phyloP scores from a whole-genome alignment of 2,329 filamentous ascomycete genomes.

The Alternaria sp. region DNA sequence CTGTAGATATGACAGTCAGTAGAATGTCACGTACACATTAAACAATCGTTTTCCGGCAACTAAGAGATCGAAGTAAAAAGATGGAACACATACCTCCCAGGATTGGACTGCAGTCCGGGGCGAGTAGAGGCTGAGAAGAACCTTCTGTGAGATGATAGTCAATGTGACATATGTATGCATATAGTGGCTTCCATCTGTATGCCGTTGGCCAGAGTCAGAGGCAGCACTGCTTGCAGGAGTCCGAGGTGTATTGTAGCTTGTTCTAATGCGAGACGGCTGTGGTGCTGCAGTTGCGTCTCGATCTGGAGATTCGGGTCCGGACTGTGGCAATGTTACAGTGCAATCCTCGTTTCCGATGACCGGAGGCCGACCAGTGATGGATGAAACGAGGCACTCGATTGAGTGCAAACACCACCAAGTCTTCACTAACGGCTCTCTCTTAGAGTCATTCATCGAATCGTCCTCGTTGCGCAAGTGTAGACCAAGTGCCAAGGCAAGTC shows the following conservation, averaged over 20 bases:
- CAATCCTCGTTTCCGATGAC: conserved; percentile 42
- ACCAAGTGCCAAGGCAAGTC: conserved; percentile 46
- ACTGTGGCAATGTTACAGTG: conserved; percentile 35
- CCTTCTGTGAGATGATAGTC: conserved; percentile 41
- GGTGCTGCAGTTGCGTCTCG: not conserved
- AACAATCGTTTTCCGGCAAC: not conserved
- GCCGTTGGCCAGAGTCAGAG: not conserved
- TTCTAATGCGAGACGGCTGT: too few species aligned
- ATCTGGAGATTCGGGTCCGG: not conserved
- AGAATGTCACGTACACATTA: not conserved
- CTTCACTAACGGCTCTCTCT: conserved; percentile 44
- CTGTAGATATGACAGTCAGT: conserved; percentile 10
- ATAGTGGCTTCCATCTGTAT: conserved; percentile 6
- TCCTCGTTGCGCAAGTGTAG: conserved; percentile 49
- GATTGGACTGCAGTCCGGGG: conserved; percentile 38
- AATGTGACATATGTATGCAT: conserved; percentile 28
- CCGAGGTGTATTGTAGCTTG: not conserved
- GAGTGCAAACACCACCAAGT: conserved; percentile 51
- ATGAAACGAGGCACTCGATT: conserved; percentile 46
- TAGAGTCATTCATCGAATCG: conserved; percentile 18
- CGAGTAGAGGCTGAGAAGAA: conserved; percentile 44
- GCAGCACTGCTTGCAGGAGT: not conserved
- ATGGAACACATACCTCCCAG: conserved; percentile 38
- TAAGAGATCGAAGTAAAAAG: not conserved
- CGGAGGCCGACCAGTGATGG: conserved; percentile 49